Conservation (phyloP, 2,329 filamentous ascomycete genomes). For the Fusarium sp. region DNA sequence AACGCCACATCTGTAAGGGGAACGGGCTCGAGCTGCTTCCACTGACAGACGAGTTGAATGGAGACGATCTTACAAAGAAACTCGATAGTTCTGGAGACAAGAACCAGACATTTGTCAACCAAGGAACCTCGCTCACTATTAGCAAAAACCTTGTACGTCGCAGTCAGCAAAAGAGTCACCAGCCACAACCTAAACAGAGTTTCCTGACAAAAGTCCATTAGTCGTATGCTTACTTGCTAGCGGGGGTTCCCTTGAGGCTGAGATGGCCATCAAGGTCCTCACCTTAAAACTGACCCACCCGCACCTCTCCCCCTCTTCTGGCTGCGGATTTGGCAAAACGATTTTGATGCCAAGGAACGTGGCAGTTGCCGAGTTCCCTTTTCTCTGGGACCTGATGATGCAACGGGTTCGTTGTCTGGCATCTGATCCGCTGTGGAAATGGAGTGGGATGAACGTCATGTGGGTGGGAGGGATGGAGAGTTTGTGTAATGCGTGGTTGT, state of each 20-base stretch:
- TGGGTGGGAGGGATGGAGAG: background rate
- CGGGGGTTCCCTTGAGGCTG: conserved; percentile 21
- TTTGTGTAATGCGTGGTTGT: background rate
- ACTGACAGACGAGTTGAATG: background rate
- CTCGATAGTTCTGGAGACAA: background rate
- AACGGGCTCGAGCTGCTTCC: background rate
- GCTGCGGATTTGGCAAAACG: background rate
- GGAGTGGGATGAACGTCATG: background rate
- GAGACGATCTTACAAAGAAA: background rate
- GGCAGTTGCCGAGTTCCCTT: conserved; percentile 34
- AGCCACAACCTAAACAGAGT: conserved; percentile 28
- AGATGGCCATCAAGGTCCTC: conserved; percentile 45
- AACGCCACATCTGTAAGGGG: background rate
- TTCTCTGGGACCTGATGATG: conserved; percentile 5
- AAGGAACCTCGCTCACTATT: background rate
- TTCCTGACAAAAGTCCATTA: conserved; percentile 13
- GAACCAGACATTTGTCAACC: background rate
- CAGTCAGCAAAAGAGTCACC: background rate
- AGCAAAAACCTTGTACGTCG: background rate
- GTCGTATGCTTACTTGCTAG: conserved; percentile 2
- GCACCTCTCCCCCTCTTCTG: conserved; percentile 1
- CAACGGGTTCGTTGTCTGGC: background rate
- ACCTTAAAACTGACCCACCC: conserved; percentile 45
- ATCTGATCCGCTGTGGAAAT: background rate
- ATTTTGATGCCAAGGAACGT: conserved; percentile 27